A percentile compares a stretch with the other conserved stretches of the same genome.
These are phyloP conservation scores for Gossypium longicalyx DNA, from an alignment of 345 rosid species.

Conservation along the genomic window DNA sequence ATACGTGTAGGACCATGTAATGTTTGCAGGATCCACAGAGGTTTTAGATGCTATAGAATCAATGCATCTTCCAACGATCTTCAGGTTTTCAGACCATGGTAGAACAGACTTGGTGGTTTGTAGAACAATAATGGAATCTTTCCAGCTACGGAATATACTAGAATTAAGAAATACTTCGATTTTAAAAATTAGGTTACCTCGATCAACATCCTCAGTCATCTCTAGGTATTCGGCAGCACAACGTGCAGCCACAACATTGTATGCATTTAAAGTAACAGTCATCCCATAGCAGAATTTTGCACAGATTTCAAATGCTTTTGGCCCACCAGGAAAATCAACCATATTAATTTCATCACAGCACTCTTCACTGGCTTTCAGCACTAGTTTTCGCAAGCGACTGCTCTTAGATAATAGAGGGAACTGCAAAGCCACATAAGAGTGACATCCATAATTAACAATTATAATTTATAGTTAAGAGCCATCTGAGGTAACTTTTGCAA, in stretches of 20 bases:
- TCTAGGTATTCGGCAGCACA: slow-evolving; percentile 94
- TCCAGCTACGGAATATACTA: slow-evolving; percentile 84
- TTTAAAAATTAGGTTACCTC: slow-evolving; percentile 76
- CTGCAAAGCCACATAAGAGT: slow-evolving; percentile 37
- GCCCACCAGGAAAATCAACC: slow-evolving; percentile 78
- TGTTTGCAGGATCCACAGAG: slow-evolving; percentile 59
- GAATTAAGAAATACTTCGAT: slow-evolving; percentile 83
- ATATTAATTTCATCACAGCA: slow-evolving; percentile 49
- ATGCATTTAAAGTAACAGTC: slow-evolving; percentile 79
- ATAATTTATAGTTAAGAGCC: not conserved
- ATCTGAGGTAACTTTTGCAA: too few relatives aligned
- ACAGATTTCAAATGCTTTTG: slow-evolving; percentile 85
- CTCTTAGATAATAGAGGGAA: slow-evolving; percentile 92
- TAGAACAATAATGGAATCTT: slow-evolving; percentile 88
- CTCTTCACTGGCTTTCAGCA: slow-evolving; percentile 47
- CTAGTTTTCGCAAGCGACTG: slow-evolving; percentile 59
- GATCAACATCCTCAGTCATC: slow-evolving; percentile 80
- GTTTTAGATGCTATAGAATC: slow-evolving; percentile 85
- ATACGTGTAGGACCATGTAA: slow-evolving; percentile 86
- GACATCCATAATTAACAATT: not conserved
- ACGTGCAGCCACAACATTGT: slow-evolving; percentile 75
- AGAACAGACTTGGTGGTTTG: slow-evolving; percentile 73
- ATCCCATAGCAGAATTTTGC: slow-evolving; percentile 95
- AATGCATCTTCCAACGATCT: slow-evolving; percentile 74
- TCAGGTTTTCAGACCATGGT: slow-evolving; percentile 88